Conservation (phyloP, 2,329 filamentous ascomycete genomes). For the Arthrobotrys sinensis region DNA sequence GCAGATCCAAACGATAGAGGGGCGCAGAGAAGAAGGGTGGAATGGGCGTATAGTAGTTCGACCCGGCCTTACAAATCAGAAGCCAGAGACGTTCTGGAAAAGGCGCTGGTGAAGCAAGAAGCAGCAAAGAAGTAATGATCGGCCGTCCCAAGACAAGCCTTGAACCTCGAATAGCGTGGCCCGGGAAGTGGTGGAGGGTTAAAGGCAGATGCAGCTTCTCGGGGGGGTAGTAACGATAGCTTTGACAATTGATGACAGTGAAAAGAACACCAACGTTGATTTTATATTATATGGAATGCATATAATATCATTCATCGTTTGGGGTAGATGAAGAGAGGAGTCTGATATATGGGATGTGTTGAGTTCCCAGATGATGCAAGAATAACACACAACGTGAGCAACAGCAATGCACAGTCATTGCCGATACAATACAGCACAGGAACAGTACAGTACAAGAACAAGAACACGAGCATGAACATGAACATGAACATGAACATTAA, state of each 20-base stretch:
- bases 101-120: constrained; percentile 12
- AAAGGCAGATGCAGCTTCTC: not conserved
- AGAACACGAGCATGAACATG: not conserved
- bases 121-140: constrained; percentile 55
- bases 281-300: not conserved
- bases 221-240: not conserved
- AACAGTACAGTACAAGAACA: not conserved
- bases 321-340: not conserved
- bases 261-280: not conserved
- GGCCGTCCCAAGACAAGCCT: constrained; percentile 23
- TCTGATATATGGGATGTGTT: constrained; percentile 30
- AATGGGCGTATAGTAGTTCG: constrained; percentile 18
- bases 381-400: constrained; percentile 49
- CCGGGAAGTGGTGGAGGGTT: constrained; percentile 6
- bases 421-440: not conserved
- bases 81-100: constrained; percentile 37
- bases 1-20: constrained; percentile 16
- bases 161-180: constrained; percentile 28
- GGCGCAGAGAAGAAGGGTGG: constrained; percentile 11
- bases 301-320: constrained; percentile 17
- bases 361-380: constrained; percentile 16
- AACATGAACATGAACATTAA: not conserved
- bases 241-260: not conserved
- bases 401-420: not conserved
- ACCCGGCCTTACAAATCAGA: constrained; percentile 54